Evolutionary conservation across 345 rosid genomes (phyloP).

Genomic region (Syzygium oleosum): DNA sequence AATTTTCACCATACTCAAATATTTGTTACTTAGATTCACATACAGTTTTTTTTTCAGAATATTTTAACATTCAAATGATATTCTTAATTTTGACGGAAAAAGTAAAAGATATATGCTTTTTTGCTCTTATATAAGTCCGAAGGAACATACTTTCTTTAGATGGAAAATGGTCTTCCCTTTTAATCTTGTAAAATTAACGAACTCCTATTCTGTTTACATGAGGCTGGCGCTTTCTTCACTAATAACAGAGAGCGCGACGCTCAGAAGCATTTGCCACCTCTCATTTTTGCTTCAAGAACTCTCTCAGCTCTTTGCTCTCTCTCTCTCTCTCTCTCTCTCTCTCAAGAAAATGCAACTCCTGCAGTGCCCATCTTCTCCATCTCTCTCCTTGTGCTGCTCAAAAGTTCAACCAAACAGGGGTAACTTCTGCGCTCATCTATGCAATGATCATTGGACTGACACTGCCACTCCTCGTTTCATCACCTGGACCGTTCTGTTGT

Average conservation of each 20-base stretch:
- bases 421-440: neutral
- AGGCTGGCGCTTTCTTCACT: neutral
- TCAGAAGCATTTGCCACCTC: neutral
- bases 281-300: neutral
- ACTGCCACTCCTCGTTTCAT: neutral
- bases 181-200: neutral
- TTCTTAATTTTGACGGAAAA: neutral
- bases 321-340: neutral
- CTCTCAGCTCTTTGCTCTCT: neutral
- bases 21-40: neutral
- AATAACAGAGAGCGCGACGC: neutral
- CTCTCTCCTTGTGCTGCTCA: neutral
- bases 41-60: neutral
- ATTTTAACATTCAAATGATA: neutral
- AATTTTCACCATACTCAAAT: neutral
- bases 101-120: neutral
- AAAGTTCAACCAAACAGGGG: neutral
- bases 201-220: neutral
- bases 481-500: neutral
- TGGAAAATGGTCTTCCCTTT: neutral
- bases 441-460: neutral
- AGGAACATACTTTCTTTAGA: fast-evolving
- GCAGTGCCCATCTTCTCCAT: neutral
- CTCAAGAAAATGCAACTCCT: neutral
- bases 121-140: neutral